Evolutionary conservation across 257 asterid genomes (phyloP).

Genomic region (Hygrophila difformis): DNA sequence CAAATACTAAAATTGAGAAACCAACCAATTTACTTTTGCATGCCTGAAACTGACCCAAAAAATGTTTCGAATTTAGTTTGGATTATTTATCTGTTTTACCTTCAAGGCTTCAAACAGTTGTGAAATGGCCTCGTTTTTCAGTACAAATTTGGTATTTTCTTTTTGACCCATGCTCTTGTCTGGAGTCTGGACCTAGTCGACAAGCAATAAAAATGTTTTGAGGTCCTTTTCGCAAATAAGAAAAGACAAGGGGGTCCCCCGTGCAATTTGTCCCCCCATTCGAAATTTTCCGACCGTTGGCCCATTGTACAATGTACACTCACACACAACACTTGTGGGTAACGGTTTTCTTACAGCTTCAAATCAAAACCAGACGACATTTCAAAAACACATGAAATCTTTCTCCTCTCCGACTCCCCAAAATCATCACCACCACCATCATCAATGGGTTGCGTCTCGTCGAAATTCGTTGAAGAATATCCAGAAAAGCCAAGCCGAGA

Average conservation of each 20-base stretch:
- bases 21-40: too few species aligned
- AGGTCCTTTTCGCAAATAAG: constrained; percentile 21
- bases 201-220: neutral
- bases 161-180: constrained; percentile 4
- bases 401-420: neutral
- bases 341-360: constrained; percentile 35
- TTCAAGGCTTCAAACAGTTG: constrained; percentile 1
- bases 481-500: constrained; percentile 18
- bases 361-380: constrained; percentile 15
- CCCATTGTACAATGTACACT: too few species aligned
- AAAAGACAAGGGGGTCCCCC: constrained; percentile 11
- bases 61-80: too few species aligned
- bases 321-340: constrained; percentile 20
- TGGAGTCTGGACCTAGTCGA: neutral
- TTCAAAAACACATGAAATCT: constrained; percentile 12
- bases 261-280: constrained; percentile 16
- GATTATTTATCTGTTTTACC: neutral
- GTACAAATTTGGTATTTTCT: constrained; percentile 15
- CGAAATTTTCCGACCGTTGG: constrained; percentile 70
- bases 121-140: constrained; percentile 5
- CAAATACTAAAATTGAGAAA: too few species aligned
- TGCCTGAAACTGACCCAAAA: too few species aligned
- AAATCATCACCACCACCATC: constrained; percentile 10
- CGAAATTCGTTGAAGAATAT: constrained; percentile 41
- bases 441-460: constrained; percentile 84